Evolutionary conservation across 345 rosid genomes (phyloP), one percentile per base, ranked within the genome.

Genomic region (Combretum micranthum): DNA sequence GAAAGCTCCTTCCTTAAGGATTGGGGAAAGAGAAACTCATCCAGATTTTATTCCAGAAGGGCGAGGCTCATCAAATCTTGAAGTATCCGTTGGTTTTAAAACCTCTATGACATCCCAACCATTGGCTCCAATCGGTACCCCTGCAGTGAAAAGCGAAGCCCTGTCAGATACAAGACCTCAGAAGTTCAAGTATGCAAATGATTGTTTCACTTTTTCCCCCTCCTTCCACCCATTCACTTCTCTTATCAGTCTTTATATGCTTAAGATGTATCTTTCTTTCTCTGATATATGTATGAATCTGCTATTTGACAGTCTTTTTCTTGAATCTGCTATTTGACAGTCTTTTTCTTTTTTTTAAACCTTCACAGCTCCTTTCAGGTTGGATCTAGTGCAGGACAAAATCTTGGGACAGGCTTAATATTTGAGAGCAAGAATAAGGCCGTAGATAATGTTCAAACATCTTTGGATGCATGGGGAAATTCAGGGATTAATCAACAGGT

Each of bases 101-200:
- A 17, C 77, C 21, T 56, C 72, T 18, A 45, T 58, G 42, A 61
- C 49, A 17, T 63, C 87, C 13, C 96, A 85, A 60, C 73, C 70
- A 44, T 69, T 94, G 73, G 86, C 82, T 60, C 96, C 97, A 18
- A 83, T 93, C 18, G 81, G 99, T 66, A 83, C 87, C 61, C 91
- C 78, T 60, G 77, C 91, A 4, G 47, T 65, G 64, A 93, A 79
- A 79, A 53, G 64, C 69, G 96, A 80, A 62, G 57, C 64, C 47
- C 87, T 66, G 63, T 71, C 81, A 59, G 81, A 79, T 72, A 57
- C 50, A 54, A 76, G 67, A 68, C 67, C 79, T 48, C 85, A 78
- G 70, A 67, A 77, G 57, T 65, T 72, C 76, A 83, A 72, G 96
- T 85, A 83, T 65, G 16, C 50, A 43, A 54, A 20, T 37, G 61